These are phyloP conservation scores for Kwoniella shivajii DNA, from an alignment of 1,284 basidiomycete genomes.

Conservation along the genomic window DNA sequence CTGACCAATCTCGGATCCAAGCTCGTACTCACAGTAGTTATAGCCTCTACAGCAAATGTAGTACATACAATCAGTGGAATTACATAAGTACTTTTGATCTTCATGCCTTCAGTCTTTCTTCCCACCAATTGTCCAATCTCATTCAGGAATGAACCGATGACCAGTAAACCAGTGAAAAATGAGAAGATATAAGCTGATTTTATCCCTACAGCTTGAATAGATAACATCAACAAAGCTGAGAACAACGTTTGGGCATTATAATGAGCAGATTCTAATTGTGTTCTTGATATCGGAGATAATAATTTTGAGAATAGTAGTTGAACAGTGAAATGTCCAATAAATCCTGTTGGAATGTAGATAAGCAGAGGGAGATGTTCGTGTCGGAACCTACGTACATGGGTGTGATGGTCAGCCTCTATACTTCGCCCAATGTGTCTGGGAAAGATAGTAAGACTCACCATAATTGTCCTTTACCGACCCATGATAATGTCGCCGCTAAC, in stretches of 20 bases:
- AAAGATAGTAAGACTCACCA: conserved; percentile 51
- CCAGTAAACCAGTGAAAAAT: conserved; percentile 30
- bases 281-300: conserved; percentile 31
- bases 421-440: too few species aligned
- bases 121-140: conserved; percentile 16
- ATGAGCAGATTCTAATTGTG: conserved; percentile 62
- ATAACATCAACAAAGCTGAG: conserved; percentile 57
- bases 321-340: conserved; percentile 55
- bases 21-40: conserved; percentile 60
- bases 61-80: conserved; percentile 67
- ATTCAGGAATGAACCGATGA: conserved; percentile 34
- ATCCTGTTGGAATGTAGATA: conserved; percentile 76
- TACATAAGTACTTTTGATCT: conserved; percentile 62
- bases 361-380: conserved; percentile 70
- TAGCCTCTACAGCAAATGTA: conserved; percentile 68
- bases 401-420: background rate
- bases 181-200: conserved; percentile 55
- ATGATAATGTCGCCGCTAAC: conserved; percentile 71
- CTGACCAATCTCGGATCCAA: background rate
- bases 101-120: conserved; percentile 20
- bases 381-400: conserved; percentile 71
- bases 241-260: conserved; percentile 66
- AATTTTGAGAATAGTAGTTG: conserved; percentile 37
- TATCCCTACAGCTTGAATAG: conserved; percentile 57
- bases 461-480: conserved; percentile 61